Percentiles rank a stretch among this genome's conserved stretches.
Evolutionary conservation across 1,284 basidiomycete species (phyloP).

Genomic region (Volvariella surrecta): DNA sequence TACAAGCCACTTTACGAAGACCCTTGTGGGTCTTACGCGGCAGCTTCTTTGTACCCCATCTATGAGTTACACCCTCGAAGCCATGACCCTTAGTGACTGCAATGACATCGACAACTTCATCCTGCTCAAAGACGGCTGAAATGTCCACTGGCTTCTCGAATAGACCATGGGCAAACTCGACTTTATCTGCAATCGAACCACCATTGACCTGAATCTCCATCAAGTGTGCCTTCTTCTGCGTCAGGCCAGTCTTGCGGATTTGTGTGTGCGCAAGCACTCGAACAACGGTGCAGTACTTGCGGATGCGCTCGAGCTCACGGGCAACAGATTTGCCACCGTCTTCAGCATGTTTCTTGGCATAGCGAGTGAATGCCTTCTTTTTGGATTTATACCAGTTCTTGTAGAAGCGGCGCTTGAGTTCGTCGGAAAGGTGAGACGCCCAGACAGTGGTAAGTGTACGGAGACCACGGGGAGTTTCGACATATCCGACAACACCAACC

Average conservation of each 20-base stretch:
- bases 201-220: constrained; percentile 99
- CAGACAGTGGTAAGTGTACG: constrained; percentile 81
- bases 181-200: constrained; percentile 95
- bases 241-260: constrained; percentile 95
- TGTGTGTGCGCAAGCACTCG: constrained; percentile 99
- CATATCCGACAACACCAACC: constrained; percentile 98
- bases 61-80: constrained; percentile 98
- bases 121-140: constrained; percentile 85
- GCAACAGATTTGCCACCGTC: constrained; percentile 87
- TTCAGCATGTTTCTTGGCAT: constrained; percentile 99
- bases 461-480: constrained; percentile 98
- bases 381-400: constrained; percentile 99
- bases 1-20: constrained; percentile 99
- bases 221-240: constrained; percentile 99
- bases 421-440: constrained; percentile 80
- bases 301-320: constrained; percentile 98
- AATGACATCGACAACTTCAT: constrained; percentile 96
- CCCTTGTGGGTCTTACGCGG: constrained; percentile 99
- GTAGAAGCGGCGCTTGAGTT: constrained; percentile 99
- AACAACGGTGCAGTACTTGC: constrained; percentile 99
- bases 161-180: constrained; percentile 90
- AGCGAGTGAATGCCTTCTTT: constrained; percentile 99
- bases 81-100: constrained; percentile 99
- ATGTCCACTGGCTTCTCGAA: constrained; percentile 98
- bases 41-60: constrained; percentile 99